Percentiles rank a stretch among this genome's conserved stretches.
Evolutionary conservation across 2,329 filamentous ascomycete species (phyloP).

Genomic region (Spiromastix sp.): DNA sequence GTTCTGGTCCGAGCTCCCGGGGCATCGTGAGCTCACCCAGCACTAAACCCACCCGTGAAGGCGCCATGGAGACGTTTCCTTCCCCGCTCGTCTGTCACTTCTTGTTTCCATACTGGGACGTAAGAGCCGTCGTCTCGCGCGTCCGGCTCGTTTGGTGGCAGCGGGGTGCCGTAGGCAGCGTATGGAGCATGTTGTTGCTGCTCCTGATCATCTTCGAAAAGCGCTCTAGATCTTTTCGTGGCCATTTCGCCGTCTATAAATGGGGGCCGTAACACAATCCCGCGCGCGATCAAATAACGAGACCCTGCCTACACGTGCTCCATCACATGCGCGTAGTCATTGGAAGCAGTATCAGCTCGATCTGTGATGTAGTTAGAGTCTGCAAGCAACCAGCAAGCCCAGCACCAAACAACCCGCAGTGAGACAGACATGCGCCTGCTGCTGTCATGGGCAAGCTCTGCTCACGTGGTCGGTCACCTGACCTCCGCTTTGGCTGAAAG

Average conservation of each 20-base stretch:
- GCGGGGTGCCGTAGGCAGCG: slow-evolving; percentile 71
- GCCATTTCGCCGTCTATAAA: slow-evolving; percentile 46
- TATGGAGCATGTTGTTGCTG: slow-evolving; percentile 60
- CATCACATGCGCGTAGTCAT: too few species aligned
- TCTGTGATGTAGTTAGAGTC: too few species aligned
- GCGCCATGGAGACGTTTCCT: slow-evolving; percentile 87
- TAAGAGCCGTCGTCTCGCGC: slow-evolving; percentile 83
- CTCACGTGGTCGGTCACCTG: too few species aligned
- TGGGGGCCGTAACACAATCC: too few species aligned
- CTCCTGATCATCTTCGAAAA: slow-evolving; percentile 62
- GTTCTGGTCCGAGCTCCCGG: slow-evolving; percentile 18
- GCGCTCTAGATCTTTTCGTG: slow-evolving; percentile 65
- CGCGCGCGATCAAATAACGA: too few species aligned
- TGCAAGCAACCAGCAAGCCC: too few species aligned
- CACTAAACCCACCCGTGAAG: slow-evolving; percentile 93
- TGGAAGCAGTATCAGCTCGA: too few species aligned
- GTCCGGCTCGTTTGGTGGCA: slow-evolving; percentile 66
- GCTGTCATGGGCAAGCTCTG: too few species aligned
- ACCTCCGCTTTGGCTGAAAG: too few species aligned
- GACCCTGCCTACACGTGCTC: too few species aligned
- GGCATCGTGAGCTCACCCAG: slow-evolving; percentile 56
- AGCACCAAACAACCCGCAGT: too few species aligned
- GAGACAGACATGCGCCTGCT: too few species aligned
- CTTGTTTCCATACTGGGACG: slow-evolving; percentile 95
- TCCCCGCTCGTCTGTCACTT: slow-evolving; percentile 85